phyloP scores from a whole-genome alignment of 73 alveolate species.

The Paramecium tetraurelia region DNA sequence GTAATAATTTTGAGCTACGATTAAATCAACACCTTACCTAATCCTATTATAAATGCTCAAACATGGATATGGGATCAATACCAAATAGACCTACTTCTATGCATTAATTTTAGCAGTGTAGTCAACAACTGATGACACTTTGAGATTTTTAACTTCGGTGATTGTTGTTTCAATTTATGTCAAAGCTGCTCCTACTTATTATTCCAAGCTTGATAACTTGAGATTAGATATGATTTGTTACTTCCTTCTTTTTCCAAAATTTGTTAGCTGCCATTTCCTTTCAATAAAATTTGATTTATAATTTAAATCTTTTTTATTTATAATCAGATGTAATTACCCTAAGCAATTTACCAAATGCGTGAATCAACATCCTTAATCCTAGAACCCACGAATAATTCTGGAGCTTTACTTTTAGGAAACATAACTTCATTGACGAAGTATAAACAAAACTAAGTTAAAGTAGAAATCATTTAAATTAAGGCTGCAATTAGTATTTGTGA shows the following conservation, averaged over 20 bases:
- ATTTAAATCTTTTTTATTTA: constrained; percentile 33
- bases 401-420: neutral
- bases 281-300: constrained; percentile 3
- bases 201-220: constrained; percentile 5
- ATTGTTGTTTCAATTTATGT: neutral
- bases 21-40: neutral
- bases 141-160: neutral
- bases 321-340: neutral
- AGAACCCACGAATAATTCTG: neutral
- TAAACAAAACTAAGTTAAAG: neutral
- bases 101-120: neutral
- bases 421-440: neutral
- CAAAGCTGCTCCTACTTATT: constrained; percentile 12
- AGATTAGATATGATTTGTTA: neutral
- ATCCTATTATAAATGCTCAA: neutral
- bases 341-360: neutral
- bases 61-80: constrained; percentile 34
- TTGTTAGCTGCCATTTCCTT: constrained; percentile 28
- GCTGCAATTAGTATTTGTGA: neutral
- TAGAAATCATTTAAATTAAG: neutral
- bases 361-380: neutral
- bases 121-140: constrained; percentile 22
- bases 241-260: constrained; percentile 50
- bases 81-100: constrained; percentile 24
- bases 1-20: constrained; percentile 37